Conservation (phyloP, 495 filamentous ascomycete genomes). For the Xylaria venustula region DNA sequence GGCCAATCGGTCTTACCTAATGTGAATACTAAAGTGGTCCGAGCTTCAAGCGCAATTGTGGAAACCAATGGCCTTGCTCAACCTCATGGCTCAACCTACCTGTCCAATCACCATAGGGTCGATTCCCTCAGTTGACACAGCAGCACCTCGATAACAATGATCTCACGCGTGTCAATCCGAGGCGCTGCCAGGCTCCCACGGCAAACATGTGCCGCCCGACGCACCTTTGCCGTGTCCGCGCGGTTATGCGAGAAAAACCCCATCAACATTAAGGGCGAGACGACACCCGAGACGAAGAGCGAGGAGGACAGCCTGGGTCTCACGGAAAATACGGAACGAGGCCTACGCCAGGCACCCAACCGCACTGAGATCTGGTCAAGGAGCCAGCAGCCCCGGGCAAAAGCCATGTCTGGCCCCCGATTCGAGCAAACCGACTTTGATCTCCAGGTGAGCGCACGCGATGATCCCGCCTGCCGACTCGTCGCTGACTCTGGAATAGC, state of each 20-base stretch:
- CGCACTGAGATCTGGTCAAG: slow-evolving; percentile 73
- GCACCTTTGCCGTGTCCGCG: slow-evolving; percentile 36
- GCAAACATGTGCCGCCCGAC: slow-evolving; percentile 24
- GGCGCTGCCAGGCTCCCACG: slow-evolving; percentile 23
- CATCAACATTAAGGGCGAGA: slow-evolving; percentile 60
- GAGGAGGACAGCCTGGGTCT: slow-evolving; percentile 51
- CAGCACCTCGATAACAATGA: slow-evolving; percentile 44
- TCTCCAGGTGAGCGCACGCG: slow-evolving; percentile 66
- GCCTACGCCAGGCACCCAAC: slow-evolving; percentile 82
- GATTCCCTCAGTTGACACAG: slow-evolving; percentile 43
- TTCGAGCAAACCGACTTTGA: slow-evolving; percentile 96
- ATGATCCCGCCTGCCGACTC: slow-evolving; percentile 11
- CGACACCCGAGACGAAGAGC: slow-evolving; percentile 40
- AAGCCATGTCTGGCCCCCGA: slow-evolving; percentile 87
- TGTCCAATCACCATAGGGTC: slow-evolving; percentile 39
- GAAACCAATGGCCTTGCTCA: slow-evolving; percentile 38
- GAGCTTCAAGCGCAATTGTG: slow-evolving; percentile 29
- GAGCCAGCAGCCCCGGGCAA: slow-evolving; percentile 73
- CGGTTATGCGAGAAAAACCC: slow-evolving; percentile 38
- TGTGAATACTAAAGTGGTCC: slow-evolving; percentile 15
- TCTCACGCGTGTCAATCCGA: slow-evolving; percentile 41
- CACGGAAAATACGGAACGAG: slow-evolving; percentile 58
- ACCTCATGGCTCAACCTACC: slow-evolving; percentile 40
- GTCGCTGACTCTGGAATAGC: slow-evolving; percentile 48
- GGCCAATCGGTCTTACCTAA: background rate